Conservation (phyloP, 1,139 yeast genomes). For the Hyphopichia pseudoburtonii region DNA sequence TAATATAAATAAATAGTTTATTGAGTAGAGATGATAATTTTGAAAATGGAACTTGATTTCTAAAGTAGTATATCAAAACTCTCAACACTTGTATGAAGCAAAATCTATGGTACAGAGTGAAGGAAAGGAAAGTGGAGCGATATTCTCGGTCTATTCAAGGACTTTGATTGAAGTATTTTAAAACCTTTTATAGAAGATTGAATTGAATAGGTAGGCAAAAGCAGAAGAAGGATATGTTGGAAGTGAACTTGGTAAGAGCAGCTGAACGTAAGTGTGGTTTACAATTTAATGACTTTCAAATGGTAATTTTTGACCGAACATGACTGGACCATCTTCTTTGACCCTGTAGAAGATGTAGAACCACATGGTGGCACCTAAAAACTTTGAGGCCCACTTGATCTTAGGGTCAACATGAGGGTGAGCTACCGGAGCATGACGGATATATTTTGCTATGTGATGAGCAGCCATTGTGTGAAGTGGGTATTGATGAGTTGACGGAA, state of each 20-base stretch:
- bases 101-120: neutral
- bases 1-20: too few relatives aligned
- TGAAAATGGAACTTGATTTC: too few relatives aligned
- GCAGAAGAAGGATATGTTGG: too few relatives aligned
- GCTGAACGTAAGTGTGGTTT: too few relatives aligned
- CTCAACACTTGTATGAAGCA: too few relatives aligned
- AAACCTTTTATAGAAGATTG: too few relatives aligned
- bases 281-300: conserved; percentile 38
- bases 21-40: too few relatives aligned
- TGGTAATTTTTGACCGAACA: conserved; percentile 50
- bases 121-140: neutral
- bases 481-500: neutral
- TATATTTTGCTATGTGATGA: conserved; percentile 44
- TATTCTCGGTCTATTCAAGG: too few relatives aligned
- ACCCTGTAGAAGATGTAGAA: conserved; percentile 80
- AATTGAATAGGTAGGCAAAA: too few relatives aligned
- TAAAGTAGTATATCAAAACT: too few relatives aligned
- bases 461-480: conserved; percentile 33
- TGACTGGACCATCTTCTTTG: conserved; percentile 66
- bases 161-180: too few relatives aligned
- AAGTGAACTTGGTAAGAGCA: too few relatives aligned
- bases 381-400: conserved; percentile 59
- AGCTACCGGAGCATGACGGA: conserved; percentile 55
- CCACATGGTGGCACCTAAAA: conserved; percentile 84
- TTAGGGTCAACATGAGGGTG: conserved; percentile 41